These are phyloP conservation scores for Nannochloris sp. DNA, from an alignment of 139 green algal species.

Conservation along the genomic window DNA sequence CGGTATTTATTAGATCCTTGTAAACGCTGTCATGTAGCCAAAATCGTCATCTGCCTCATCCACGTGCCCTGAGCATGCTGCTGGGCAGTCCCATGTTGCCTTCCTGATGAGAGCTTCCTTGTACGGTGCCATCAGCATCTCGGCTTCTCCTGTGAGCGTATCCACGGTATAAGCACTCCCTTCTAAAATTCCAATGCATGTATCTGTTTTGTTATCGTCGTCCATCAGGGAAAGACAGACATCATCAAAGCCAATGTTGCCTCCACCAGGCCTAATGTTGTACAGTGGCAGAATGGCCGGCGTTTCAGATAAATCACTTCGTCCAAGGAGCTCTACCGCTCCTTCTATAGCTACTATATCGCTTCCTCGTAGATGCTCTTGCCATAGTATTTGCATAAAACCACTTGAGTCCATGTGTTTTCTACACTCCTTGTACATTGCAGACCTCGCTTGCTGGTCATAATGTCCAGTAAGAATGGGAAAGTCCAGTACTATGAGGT, in stretches of 20 bases:
- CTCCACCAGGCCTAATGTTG: constrained; percentile 8
- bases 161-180: constrained; percentile 6
- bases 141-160: constrained; percentile 2
- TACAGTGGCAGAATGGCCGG: constrained; percentile 24
- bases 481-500: neutral
- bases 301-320: neutral
- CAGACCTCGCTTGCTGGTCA: neutral
- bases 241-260: constrained; percentile 3
- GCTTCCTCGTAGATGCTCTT: constrained; percentile 9
- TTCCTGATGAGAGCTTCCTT: constrained; percentile 8
- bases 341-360: neutral
- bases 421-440: neutral
- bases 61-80: neutral
- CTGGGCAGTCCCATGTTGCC: neutral
- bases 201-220: neutral
- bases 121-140: constrained; percentile 21
- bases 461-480: neutral
- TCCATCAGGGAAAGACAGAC: neutral
- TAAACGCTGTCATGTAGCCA: constrained; percentile 15
- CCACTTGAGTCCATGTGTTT: neutral
- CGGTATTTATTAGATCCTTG: constrained; percentile 12
- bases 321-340: neutral
- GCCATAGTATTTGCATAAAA: constrained; percentile 12
- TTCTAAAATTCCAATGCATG: constrained; percentile 9
- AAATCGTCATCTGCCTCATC: constrained; percentile 22